Evolutionary conservation across 2,329 filamentous ascomycete species (phyloP).

Genomic region (Huntiella bhutanensis): DNA sequence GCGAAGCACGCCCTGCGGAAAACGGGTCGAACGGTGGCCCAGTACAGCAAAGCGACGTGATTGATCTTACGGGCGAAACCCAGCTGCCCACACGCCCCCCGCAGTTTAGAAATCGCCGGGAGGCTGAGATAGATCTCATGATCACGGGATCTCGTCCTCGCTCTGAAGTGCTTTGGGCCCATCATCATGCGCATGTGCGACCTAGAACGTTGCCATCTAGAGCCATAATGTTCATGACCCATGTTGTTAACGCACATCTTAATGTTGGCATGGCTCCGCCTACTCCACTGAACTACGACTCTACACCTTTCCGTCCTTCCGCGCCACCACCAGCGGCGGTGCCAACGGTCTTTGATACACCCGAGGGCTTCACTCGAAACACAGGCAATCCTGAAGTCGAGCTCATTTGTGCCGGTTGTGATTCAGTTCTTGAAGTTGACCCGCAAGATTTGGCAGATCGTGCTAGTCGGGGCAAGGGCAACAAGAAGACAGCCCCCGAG

Average conservation of each 20-base stretch:
- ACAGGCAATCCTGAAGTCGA: conserved; percentile 52
- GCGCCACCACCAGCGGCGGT: not conserved
- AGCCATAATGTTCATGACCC: not conserved
- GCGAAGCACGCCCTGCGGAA: too few relatives aligned
- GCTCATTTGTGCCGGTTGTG: conserved; percentile 72
- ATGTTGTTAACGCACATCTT: too few relatives aligned
- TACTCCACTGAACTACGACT: not conserved
- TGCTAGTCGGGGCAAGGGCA: conserved; percentile 17
- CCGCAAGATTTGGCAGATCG: conserved; percentile 19
- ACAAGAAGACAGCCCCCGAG: conserved; percentile 35
- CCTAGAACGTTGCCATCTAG: not conserved
- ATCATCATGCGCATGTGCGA: not conserved
- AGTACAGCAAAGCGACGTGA: too few relatives aligned
- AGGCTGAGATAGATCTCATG: not conserved
- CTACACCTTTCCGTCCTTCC: not conserved
- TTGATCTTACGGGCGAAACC: too few relatives aligned
- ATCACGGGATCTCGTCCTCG: not conserved
- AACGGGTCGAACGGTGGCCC: too few relatives aligned
- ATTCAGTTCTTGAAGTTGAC: conserved; percentile 63
- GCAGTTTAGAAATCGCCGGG: not conserved
- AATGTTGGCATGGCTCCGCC: not conserved
- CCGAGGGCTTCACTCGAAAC: conserved; percentile 60
- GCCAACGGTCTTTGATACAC: conserved; percentile 28
- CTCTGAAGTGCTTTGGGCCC: not conserved
- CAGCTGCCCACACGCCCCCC: not conserved